Evolutionary conservation across 2,329 filamentous ascomycete species (phyloP).

Genomic region (Aspergillus calidoustus): DNA sequence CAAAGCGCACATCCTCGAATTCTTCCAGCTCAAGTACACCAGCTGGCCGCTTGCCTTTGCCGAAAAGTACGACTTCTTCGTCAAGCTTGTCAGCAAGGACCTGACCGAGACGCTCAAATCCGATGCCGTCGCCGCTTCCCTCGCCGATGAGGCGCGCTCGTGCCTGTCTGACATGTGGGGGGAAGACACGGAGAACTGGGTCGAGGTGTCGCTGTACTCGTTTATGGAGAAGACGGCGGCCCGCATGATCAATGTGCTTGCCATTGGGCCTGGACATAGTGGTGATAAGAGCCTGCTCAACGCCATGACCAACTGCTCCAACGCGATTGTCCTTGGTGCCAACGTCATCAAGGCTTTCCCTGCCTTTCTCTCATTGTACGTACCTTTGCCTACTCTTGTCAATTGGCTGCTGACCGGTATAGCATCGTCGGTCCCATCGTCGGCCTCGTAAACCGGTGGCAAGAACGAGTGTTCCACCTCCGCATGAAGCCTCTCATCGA

Average conservation of each 20-base stretch:
- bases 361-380: conserved; percentile 13
- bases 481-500: conserved; percentile 22
- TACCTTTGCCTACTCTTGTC: background rate
- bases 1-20: conserved; percentile 19
- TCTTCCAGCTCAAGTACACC: conserved; percentile 23
- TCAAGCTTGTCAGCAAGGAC: conserved; percentile 24
- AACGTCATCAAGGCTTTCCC: conserved; percentile 23
- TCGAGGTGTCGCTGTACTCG: conserved; percentile 16
- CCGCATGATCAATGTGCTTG: conserved; percentile 20
- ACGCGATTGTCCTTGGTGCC: conserved; percentile 20
- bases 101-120: conserved; percentile 20
- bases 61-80: conserved; percentile 20
- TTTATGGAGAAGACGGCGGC: conserved; percentile 20
- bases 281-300: conserved; percentile 14
- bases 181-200: conserved; percentile 18
- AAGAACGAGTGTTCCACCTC: conserved; percentile 16
- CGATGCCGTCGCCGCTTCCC: conserved; percentile 15
- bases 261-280: conserved; percentile 17
- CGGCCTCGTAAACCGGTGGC: conserved; percentile 18
- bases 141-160: conserved; percentile 18
- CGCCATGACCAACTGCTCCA: conserved; percentile 22
- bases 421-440: conserved; percentile 19
- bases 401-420: background rate
- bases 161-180: conserved; percentile 20
- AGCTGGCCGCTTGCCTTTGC: conserved; percentile 23